Evolutionary conservation across 306 rosid species (phyloP).

Genomic region (Hippophae tibetana): DNA sequence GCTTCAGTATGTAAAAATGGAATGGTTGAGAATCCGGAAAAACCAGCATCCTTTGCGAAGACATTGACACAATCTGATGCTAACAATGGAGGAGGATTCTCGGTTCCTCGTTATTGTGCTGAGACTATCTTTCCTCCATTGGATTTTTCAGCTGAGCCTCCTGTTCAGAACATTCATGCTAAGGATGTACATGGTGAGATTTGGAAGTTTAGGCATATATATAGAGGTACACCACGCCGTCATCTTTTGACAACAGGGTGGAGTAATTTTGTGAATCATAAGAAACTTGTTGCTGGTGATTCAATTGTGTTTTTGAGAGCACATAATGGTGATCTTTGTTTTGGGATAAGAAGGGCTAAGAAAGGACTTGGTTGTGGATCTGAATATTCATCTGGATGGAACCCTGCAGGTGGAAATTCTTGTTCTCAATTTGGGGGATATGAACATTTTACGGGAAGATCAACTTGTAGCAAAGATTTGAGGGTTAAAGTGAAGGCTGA

Average conservation of each 20-base stretch:
- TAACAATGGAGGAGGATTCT: conserved; percentile 94
- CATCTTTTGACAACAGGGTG: conserved; percentile 96
- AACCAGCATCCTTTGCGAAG: conserved; percentile 71
- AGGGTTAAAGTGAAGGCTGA: conserved; percentile 40
- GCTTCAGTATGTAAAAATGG: conserved; percentile 27
- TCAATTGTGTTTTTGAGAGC: conserved; percentile 79
- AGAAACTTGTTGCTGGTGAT: conserved; percentile 97
- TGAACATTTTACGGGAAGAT: conserved; percentile 20
- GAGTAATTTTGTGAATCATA: conserved; percentile 92
- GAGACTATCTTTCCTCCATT: conserved; percentile 86
- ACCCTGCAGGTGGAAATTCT: conserved; percentile 15
- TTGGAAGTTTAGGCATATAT: conserved; percentile 95
- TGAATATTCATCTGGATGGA: conserved; percentile 58
- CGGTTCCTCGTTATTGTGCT: conserved; percentile 95
- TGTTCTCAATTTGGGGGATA: conserved; percentile 36
- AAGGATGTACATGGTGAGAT: conserved; percentile 86
- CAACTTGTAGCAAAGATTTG: conserved; percentile 22
- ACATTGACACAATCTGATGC: conserved; percentile 97
- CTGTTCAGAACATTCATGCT: conserved; percentile 74
- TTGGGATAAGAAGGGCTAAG: conserved; percentile 94
- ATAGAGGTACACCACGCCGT: conserved; percentile 95
- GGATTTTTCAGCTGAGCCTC: conserved; percentile 77
- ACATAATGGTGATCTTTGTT: conserved; percentile 82
- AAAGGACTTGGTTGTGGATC: conserved; percentile 70
- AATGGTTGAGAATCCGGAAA: conserved; percentile 34